Percentiles rank a stretch among this genome's conserved stretches.
Conservation (phyloP, 2,329 filamentous ascomycete species). For the Penicillium sp. region DNA sequence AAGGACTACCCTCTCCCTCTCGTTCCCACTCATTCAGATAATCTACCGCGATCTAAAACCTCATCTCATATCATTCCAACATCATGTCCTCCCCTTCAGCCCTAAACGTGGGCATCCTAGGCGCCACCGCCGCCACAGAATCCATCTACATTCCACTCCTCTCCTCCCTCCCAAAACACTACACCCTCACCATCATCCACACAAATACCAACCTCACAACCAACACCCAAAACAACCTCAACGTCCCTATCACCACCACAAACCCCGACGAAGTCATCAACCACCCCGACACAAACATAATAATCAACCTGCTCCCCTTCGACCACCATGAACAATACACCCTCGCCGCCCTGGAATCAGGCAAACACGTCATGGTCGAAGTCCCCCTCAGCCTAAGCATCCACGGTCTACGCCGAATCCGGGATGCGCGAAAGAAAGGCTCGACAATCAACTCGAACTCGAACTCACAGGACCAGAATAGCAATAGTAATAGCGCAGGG, state of each 20-base stretch:
- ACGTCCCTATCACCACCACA: conserved; percentile 39
- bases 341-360: conserved; percentile 58
- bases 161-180: conserved; percentile 50
- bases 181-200: conserved; percentile 57
- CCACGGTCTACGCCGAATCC: conserved; percentile 54
- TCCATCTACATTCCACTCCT: conserved; percentile 62
- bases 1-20: too few species aligned
- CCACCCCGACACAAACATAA: conserved; percentile 48
- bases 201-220: conserved; percentile 49
- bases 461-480: too few species aligned
- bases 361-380: conserved; percentile 66
- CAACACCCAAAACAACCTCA: conserved; percentile 19
- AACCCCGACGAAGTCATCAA: conserved; percentile 55
- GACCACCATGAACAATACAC: conserved; percentile 62
- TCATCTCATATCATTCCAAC: background rate
- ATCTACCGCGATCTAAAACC: background rate
- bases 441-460: background rate
- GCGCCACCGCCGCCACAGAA: conserved; percentile 54
- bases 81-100: conserved; percentile 27
- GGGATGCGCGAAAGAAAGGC: conserved; percentile 47
- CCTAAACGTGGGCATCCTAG: conserved; percentile 45
- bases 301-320: conserved; percentile 63
- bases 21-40: too few species aligned
- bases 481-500: conserved; percentile 41
- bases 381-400: conserved; percentile 62